Evolutionary conservation across 441 rosid genomes (phyloP), one percentile per base, ranked within the genome.

Genomic region (Erodium moschatum): DNA sequence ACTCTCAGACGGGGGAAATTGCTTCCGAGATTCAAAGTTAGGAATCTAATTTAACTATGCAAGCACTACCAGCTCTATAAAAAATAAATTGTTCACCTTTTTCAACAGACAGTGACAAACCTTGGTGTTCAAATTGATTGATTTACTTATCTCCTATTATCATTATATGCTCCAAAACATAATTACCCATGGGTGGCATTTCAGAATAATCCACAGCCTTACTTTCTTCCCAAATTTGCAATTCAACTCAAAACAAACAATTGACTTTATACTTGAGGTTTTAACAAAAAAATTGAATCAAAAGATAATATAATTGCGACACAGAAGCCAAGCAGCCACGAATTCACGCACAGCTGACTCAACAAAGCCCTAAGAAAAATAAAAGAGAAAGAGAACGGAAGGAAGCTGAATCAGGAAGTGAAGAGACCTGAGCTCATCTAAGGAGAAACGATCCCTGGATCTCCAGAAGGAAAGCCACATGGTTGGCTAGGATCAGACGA

Each of bases 391-490:
- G n/a, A 56, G 3, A 19, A 64, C 7, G 0, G 6, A 70, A 18
- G 58, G 48, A 68, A 1, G 63, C 27, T 18, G 61, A 54, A 16
- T 6, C 21, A 40, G 65, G 19, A 67, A 70, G 13, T 12, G 40
- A 4, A 61, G 69, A 63, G 73, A 91, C 99, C 99, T 95, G 88
- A 95, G 97, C 81, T 95, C 97, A 48, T 84, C 89, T 8, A 92
- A 73, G 79, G 99, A 87, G 85, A 95, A 89, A 67, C 98, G 96
- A 87, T 92, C 92, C 85, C 97, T 83, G 72, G 98, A 82, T 89
- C 85, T 85, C 89, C 92, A 92, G 70, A 95, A 95, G 76, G 91
- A 77, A 67, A 85, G 68, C 98, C 98, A 86, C 97, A 95, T 95
- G 98, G 79, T 89, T 85, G 65, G 67, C 64, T 29, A 15, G n/a